Conservation (phyloP, 495 filamentous ascomycete genomes). For the Pseudoneurospora amorphoporcata region DNA sequence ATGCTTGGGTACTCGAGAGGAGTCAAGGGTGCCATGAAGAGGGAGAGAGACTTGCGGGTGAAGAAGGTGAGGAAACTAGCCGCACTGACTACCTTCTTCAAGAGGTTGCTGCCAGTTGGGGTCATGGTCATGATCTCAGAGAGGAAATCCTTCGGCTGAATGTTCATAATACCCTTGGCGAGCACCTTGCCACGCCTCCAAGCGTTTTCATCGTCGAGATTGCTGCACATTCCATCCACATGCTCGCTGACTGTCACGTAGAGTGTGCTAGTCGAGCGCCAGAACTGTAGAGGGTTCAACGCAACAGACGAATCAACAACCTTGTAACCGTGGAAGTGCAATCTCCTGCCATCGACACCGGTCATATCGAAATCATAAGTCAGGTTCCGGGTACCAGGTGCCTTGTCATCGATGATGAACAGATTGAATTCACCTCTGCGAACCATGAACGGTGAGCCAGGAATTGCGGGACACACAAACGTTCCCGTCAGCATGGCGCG, state of each 20-base stretch:
- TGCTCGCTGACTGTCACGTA: constrained; percentile 44
- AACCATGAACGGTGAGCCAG: constrained; percentile 50
- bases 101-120: constrained; percentile 35
- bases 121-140: constrained; percentile 48
- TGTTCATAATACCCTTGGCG: constrained; percentile 51
- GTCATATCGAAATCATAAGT: constrained; percentile 53
- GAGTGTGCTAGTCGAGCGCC: constrained; percentile 54
- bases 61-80: constrained; percentile 48
- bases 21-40: constrained; percentile 47
- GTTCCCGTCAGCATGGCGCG: constrained; percentile 50
- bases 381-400: constrained; percentile 47
- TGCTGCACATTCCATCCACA: constrained; percentile 14
- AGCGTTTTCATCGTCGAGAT: constrained; percentile 28
- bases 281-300: constrained; percentile 42
- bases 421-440: constrained; percentile 48
- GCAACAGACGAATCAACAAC: constrained; percentile 49
- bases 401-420: constrained; percentile 42
- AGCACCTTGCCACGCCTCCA: constrained; percentile 32
- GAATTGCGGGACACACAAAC: constrained; percentile 48
- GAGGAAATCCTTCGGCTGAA: constrained; percentile 44
- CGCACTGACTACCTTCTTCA: constrained; percentile 33
- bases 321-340: constrained; percentile 54
- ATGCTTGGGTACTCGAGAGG: constrained; percentile 43
- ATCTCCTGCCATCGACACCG: constrained; percentile 37
- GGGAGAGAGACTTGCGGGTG: constrained; percentile 39